A percentile compares a stretch with the other conserved stretches of the same genome.
phyloP scores from a whole-genome alignment of 768 basidiomycete genomes.

The Amanita thiersii region DNA sequence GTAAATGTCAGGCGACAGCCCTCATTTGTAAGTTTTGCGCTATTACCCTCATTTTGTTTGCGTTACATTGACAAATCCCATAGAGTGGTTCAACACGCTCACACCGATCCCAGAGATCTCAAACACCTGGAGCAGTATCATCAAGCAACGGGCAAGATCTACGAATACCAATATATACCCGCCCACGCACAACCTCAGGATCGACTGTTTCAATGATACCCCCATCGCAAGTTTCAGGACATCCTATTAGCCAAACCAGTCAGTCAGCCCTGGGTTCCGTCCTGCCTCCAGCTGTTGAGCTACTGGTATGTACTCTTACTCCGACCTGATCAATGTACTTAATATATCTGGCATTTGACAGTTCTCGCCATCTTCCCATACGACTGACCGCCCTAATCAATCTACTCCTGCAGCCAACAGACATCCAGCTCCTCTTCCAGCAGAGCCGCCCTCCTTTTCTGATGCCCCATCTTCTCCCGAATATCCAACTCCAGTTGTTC shows the following conservation, averaged over 20 bases:
- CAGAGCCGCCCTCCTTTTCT: constrained; percentile 5
- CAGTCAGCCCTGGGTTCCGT: constrained; percentile 4
- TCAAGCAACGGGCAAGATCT: not conserved
- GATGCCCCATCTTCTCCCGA: constrained; percentile 3
- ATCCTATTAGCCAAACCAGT: not conserved
- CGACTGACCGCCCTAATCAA: not conserved
- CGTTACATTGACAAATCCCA: not conserved
- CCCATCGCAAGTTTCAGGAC: not conserved
- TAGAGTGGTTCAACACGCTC: constrained; percentile 6
- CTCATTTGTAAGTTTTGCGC: constrained; percentile 26
- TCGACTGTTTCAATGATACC: constrained; percentile 6
- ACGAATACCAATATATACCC: constrained; percentile 4
- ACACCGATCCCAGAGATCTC: constrained; percentile 5
- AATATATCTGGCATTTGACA: not conserved
- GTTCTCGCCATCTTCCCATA: constrained; percentile 4
- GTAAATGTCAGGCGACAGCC: constrained; percentile 21
- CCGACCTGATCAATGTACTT: not conserved
- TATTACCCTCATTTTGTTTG: not conserved
- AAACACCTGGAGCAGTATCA: not conserved
- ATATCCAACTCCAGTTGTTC: constrained; percentile 6
- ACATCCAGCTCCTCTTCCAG: constrained; percentile 3
- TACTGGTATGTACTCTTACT: constrained; percentile 2
- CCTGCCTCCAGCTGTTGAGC: constrained; percentile 1
- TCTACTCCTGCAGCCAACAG: not conserved
- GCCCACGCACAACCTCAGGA: constrained; percentile 8